Percentiles rank a stretch among this genome's conserved stretches.
These are phyloP conservation scores for Lichina pygmaea DNA, from an alignment of 495 filamentous ascomycete genomes.

Conservation along the genomic window DNA sequence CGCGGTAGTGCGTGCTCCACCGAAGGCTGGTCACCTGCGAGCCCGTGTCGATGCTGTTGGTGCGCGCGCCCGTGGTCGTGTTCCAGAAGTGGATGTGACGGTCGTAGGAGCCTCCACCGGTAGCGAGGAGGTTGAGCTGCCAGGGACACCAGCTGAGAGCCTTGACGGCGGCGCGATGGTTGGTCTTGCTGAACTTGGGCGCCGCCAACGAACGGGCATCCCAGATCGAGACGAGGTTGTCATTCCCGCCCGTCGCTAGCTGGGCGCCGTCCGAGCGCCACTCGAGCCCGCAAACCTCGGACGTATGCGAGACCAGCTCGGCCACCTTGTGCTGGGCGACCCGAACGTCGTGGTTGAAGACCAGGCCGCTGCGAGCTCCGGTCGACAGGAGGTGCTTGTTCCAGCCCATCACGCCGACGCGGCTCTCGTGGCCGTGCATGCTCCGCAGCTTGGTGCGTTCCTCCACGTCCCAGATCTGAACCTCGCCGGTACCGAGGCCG, in stretches of 20 bases:
- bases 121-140: slow-evolving; percentile 90
- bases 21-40: slow-evolving; percentile 86
- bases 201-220: slow-evolving; percentile 76
- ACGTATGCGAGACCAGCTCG: slow-evolving; percentile 85
- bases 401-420: slow-evolving; percentile 96
- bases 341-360: slow-evolving; percentile 97
- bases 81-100: slow-evolving; percentile 99
- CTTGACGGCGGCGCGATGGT: slow-evolving; percentile 96
- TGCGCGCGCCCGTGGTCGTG: slow-evolving; percentile 81
- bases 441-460: slow-evolving; percentile 84
- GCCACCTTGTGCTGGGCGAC: slow-evolving; percentile 94
- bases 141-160: slow-evolving; percentile 97
- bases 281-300: slow-evolving; percentile 92
- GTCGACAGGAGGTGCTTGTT: slow-evolving; percentile 93
- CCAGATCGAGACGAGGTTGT: slow-evolving; percentile 98
- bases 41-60: slow-evolving; percentile 96
- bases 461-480: slow-evolving; percentile 98
- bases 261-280: slow-evolving; percentile 92
- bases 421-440: slow-evolving; percentile 93
- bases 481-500: slow-evolving; percentile 80
- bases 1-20: slow-evolving; percentile 90
- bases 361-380: slow-evolving; percentile 77
- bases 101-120: slow-evolving; percentile 87
- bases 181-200: slow-evolving; percentile 97
- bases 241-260: slow-evolving; percentile 89